Conservation (phyloP, 371 early-diverging fungal genomes). For the Syncephalastrum contaminatum region DNA sequence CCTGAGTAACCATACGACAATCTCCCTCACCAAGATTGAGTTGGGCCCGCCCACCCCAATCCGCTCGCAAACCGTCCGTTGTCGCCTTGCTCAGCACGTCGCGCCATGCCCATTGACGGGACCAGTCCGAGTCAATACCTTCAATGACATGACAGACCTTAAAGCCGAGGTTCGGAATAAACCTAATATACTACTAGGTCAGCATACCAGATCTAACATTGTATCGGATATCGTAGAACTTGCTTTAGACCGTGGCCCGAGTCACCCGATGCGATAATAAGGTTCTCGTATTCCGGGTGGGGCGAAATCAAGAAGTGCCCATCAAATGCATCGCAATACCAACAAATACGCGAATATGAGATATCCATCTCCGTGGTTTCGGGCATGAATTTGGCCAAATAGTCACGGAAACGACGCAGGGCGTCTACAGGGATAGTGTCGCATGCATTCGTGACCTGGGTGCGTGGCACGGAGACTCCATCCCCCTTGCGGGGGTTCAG, state of each 20-base stretch:
- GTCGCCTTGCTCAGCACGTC: conserved; percentile 10
- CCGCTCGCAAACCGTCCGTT: conserved; percentile 13
- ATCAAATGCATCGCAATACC: conserved; percentile 50
- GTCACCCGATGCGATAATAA: conserved; percentile 45
- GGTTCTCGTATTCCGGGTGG: conserved; percentile 41
- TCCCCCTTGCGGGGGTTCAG: conserved; percentile 30
- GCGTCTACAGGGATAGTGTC: conserved; percentile 45
- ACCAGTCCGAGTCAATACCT: conserved; percentile 24
- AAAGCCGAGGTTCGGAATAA: conserved; percentile 30
- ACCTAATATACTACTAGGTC: conserved; percentile 12
- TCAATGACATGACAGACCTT: conserved; percentile 31
- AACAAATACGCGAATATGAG: conserved; percentile 32
- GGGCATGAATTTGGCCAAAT: conserved; percentile 36
- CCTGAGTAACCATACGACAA: conserved; percentile 6
- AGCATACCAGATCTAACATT: neutral
- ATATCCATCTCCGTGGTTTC: conserved; percentile 30
- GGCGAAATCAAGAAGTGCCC: conserved; percentile 42
- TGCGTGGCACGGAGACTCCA: conserved; percentile 42
- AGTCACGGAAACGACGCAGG: conserved; percentile 28
- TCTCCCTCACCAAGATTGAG: conserved; percentile 6
- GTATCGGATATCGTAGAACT: conserved; percentile 6
- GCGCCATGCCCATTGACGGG: conserved; percentile 31
- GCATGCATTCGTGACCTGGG: conserved; percentile 29
- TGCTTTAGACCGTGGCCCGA: conserved; percentile 56
- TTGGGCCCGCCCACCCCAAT: conserved; percentile 7